Percentiles rank a stretch among this genome's conserved stretches.
These are phyloP conservation scores for Tausonia pullulans DNA, from an alignment of 1,284 basidiomycete genomes.

Conservation along the genomic window DNA sequence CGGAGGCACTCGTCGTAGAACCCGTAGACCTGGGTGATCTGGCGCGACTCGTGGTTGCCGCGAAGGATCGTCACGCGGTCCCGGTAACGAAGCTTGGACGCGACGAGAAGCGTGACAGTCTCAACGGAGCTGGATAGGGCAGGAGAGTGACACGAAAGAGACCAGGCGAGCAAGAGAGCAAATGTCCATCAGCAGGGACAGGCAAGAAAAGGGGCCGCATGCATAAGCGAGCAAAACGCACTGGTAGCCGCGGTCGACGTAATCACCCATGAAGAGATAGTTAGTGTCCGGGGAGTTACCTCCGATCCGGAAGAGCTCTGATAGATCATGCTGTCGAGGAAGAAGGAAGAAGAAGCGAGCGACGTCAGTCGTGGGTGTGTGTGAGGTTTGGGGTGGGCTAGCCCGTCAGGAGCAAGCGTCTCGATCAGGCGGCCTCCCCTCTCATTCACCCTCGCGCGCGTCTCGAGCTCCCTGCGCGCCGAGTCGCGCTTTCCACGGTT, in stretches of 20 bases:
- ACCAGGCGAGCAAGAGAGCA: not conserved
- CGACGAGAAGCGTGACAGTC: slow-evolving; percentile 96
- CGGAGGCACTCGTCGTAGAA: slow-evolving; percentile 99
- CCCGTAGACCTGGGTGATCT: slow-evolving; percentile 99
- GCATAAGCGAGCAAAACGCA: not conserved
- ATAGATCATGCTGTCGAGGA: slow-evolving; percentile 76
- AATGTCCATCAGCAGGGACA: too few species aligned
- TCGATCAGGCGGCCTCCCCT: too few species aligned
- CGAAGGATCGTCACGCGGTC: slow-evolving; percentile 97
- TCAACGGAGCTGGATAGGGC: slow-evolving; percentile 60
- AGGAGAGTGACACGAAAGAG: not conserved
- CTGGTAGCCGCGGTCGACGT: slow-evolving; percentile 98
- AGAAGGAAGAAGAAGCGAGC: not conserved
- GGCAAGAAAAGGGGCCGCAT: too few species aligned
- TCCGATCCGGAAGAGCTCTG: slow-evolving; percentile 97
- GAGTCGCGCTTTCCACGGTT: too few species aligned
- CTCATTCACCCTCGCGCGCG: too few species aligned
- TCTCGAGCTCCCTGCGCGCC: too few species aligned
- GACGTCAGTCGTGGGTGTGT: not conserved
- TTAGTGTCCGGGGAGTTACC: slow-evolving; percentile 99
- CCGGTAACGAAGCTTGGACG: slow-evolving; percentile 94
- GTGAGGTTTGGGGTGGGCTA: too few species aligned
- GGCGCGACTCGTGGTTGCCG: slow-evolving; percentile 96
- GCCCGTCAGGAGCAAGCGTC: too few species aligned
- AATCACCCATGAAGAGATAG: slow-evolving; percentile 99